Conservation (phyloP, 768 basidiomycete genomes). For the Xerocomellus dryophilus region DNA sequence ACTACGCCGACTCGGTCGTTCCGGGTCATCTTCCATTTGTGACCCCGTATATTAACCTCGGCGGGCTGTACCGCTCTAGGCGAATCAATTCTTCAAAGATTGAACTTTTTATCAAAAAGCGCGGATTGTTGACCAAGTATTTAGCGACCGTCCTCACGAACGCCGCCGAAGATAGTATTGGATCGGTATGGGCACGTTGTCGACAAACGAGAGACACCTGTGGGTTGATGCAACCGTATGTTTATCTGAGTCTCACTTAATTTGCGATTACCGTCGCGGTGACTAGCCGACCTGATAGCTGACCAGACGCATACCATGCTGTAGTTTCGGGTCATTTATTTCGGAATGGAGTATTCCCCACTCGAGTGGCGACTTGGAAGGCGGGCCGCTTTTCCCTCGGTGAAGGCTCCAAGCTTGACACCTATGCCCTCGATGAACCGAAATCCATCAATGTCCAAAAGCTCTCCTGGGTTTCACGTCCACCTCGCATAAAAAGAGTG, state of each 20-base stretch:
- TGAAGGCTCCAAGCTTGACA: not conserved
- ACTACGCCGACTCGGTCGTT: not conserved
- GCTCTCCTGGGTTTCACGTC: not conserved
- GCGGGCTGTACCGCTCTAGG: not conserved
- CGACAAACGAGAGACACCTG: not conserved
- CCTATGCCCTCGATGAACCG: not conserved
- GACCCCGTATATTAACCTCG: not conserved
- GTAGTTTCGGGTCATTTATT: not conserved
- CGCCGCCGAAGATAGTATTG: not conserved
- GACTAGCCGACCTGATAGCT: not conserved
- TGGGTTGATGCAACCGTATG: not conserved
- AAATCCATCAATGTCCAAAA: not conserved
- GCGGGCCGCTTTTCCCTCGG: not conserved
- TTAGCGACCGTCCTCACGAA: not conserved
- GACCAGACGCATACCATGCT: not conserved
- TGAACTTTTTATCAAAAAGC: not conserved
- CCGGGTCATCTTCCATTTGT: not conserved
- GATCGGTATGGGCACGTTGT: not conserved
- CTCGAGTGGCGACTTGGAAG: not conserved
- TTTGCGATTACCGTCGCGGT: no score
- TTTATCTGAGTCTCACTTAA: not conserved
- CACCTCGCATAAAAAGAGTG: not conserved
- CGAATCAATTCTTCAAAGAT: not conserved
- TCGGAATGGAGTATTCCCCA: not conserved
- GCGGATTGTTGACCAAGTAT: not conserved